Conservation (phyloP, 179 eudicot species). For the Patellifolia procumbens region DNA sequence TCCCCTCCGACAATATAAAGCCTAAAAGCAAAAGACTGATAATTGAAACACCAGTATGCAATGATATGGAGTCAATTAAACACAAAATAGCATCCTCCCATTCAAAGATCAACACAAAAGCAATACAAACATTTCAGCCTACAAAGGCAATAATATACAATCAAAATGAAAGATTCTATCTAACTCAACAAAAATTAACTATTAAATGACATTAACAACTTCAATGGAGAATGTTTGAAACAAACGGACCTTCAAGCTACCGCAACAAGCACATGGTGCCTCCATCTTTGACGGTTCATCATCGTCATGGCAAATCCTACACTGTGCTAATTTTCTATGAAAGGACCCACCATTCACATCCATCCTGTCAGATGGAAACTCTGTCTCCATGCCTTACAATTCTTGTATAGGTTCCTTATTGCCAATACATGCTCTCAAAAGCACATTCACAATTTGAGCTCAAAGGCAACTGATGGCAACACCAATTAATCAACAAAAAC, state of each 20-base stretch:
- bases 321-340: slow-evolving; percentile 45
- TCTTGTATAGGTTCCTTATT: slow-evolving; percentile 19
- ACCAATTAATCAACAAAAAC: slow-evolving; percentile 28
- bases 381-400: slow-evolving; percentile 17
- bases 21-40: not conserved
- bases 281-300: slow-evolving; percentile 78
- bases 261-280: slow-evolving; percentile 80
- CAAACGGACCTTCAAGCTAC: slow-evolving; percentile 75
- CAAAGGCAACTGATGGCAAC: slow-evolving; percentile 51
- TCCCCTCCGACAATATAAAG: too few species aligned
- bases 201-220: not conserved
- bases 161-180: not conserved
- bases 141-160: not conserved
- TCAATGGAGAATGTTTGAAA: slow-evolving; percentile 10
- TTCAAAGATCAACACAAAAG: not conserved
- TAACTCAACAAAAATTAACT: not conserved
- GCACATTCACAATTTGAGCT: slow-evolving; percentile 43
- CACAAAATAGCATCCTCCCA: not conserved
- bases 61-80: not conserved
- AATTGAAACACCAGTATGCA: not conserved
- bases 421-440: slow-evolving; percentile 27
- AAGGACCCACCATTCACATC: slow-evolving; percentile 41
- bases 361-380: slow-evolving; percentile 42
- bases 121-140: slow-evolving; percentile 11
- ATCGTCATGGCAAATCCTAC: slow-evolving; percentile 91